phyloP scores from a whole-genome alignment of 2,329 filamentous ascomycete species.

The Hypocrella siamensis region DNA sequence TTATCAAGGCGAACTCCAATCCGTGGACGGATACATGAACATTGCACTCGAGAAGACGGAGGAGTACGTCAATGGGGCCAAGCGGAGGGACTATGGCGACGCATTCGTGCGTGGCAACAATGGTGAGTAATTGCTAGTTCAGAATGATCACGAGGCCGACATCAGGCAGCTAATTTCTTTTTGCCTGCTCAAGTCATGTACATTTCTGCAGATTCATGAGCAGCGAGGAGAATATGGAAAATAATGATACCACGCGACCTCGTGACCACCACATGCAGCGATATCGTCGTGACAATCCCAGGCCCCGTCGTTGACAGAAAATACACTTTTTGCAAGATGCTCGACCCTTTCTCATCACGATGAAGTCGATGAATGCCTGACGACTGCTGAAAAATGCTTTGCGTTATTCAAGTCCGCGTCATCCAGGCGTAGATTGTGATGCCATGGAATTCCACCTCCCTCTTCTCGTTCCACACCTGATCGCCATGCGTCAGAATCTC shows the following conservation, averaged over 20 bases:
- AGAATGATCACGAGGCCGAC: neutral
- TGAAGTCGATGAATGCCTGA: neutral
- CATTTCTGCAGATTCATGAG: slow-evolving; percentile 45
- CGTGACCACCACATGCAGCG: no score
- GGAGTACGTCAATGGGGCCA: slow-evolving; percentile 75
- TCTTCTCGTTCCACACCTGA: slow-evolving; percentile 42
- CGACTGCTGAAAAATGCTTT: neutral
- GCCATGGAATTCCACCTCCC: slow-evolving; percentile 49
- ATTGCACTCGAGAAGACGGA: slow-evolving; percentile 93
- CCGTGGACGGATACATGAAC: slow-evolving; percentile 99
- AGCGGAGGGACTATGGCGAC: slow-evolving; percentile 77
- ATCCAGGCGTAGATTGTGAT: slow-evolving; percentile 50
- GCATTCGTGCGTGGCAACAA: slow-evolving; percentile 95
- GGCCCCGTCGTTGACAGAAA: no score
- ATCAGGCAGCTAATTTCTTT: neutral
- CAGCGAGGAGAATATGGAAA: no score
- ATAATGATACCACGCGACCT: no score
- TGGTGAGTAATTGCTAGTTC: slow-evolving; percentile 35
- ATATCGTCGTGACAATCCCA: no score
- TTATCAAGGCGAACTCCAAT: slow-evolving; percentile 91
- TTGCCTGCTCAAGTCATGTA: slow-evolving; percentile 42
- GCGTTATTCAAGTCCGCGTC: slow-evolving; percentile 19
- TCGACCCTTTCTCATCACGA: neutral
- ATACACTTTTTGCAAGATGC: neutral
- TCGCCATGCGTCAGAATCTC: slow-evolving; percentile 35